Percentiles rank a stretch among this genome's conserved stretches.
Evolutionary conservation across 176 grass and related monocot species (phyloP).

Genomic region (Triticum dicoccoides): DNA sequence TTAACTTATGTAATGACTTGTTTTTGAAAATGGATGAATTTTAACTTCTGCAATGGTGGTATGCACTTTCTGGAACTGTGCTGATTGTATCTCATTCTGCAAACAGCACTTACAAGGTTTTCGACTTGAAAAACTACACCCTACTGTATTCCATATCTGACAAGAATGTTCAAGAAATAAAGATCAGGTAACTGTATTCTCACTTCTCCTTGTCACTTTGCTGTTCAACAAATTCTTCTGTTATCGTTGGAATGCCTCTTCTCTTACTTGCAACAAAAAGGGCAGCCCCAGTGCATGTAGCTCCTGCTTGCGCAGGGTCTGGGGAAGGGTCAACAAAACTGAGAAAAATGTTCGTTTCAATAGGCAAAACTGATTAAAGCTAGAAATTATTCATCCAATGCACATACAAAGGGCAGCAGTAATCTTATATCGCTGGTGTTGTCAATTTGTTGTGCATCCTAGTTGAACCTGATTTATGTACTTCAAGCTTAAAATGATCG

Average conservation of each 20-base stretch:
- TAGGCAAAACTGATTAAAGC: not conserved
- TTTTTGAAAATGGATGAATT: not conserved
- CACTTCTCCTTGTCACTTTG: not conserved
- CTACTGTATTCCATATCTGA: constrained; percentile 82
- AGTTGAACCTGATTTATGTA: not conserved
- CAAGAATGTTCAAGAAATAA: constrained; percentile 98
- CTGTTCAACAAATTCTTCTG: not conserved
- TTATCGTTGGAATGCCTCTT: not conserved
- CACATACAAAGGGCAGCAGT: not conserved
- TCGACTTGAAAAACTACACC: constrained; percentile 96
- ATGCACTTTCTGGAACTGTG: not conserved
- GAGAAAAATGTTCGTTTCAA: not conserved
- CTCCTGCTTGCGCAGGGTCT: no score
- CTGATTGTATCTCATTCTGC: constrained; percentile 29
- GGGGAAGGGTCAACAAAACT: not conserved
- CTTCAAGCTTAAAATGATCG: not conserved
- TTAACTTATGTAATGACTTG: not conserved
- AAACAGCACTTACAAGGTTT: constrained; percentile 96
- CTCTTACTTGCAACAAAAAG: not conserved
- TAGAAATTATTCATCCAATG: not conserved
- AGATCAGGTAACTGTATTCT: constrained; percentile 61
- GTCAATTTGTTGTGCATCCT: not conserved
- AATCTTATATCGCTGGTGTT: not conserved
- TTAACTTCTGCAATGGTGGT: not conserved
- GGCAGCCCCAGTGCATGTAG: no score